Evolutionary conservation across 495 filamentous ascomycete genomes (phyloP), one percentile per base, ranked within the genome.

Genomic region (Neurospora terricola): DNA sequence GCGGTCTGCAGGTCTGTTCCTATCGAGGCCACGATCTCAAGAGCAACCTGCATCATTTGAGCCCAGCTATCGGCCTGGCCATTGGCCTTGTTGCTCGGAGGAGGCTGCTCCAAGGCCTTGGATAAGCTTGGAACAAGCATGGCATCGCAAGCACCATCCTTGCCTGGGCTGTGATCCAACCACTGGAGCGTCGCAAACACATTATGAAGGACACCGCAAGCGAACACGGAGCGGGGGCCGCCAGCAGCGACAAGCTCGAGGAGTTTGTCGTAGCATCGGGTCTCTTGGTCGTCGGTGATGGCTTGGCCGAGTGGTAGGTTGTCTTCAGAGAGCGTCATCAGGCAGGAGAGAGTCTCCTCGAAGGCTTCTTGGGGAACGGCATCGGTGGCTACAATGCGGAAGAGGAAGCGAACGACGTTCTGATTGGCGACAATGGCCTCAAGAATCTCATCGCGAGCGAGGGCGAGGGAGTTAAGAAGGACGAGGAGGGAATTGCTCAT

Each of bases 1-100:
- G 84, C 81, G 27, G 83, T 81, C 42, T 86, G 84, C 27, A 89
- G 79, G 36, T 81, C 81, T 2, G 88, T 88, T 34, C 87, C 87
- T 72, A 91, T 89, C 8, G 89, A 88, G 10, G 87, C 87, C 1
- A 89, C 73, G 10, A 88, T 84, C 74, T 89, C 88, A 2, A 91
- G 76, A 18, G 85, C 86, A 18, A 86, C 72, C 74, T 87, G 82
- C 40, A 87, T 71, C 27, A 85, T 78, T 45, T 86, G 77, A 23
- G 76, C 74, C 8, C 81, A 71, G 74, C 54, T 78, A 3, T 75
- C 72, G 18, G 70, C 75, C 38, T 77, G 38, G 30, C 80, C 82
- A 30, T 83, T 82, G 36, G 75, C 66, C 73, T 73, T 75, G 3
- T 34, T 68, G 7, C 73, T 75, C 0, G 80, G 74, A 11, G 73